Percentiles rank a stretch among this genome's conserved stretches.
Evolutionary conservation across 1,139 yeast genomes (phyloP).

Genomic region (Kurtzmaniella natalensis): DNA sequence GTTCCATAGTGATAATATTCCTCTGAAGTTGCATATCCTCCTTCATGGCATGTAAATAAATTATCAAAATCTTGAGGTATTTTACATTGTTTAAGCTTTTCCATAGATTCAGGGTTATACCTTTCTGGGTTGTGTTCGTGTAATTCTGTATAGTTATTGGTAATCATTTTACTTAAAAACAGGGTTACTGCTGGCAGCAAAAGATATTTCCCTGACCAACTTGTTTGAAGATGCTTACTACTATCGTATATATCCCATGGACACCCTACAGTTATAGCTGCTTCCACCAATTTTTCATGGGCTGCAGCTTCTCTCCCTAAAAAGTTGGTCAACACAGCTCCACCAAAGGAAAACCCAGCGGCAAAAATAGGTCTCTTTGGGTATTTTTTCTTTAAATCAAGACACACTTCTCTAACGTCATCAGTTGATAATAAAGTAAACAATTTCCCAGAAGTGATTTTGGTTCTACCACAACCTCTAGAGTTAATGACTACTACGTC

Average conservation of each 20-base stretch:
- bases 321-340: slow-evolving; percentile 71
- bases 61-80: slow-evolving; percentile 63
- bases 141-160: slow-evolving; percentile 57
- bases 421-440: slow-evolving; percentile 73
- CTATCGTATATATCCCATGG: slow-evolving; percentile 83
- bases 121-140: slow-evolving; percentile 30
- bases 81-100: slow-evolving; percentile 27
- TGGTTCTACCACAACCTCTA: slow-evolving; percentile 85
- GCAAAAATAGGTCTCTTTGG: slow-evolving; percentile 75
- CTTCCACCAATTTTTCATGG: slow-evolving; percentile 44
- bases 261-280: slow-evolving; percentile 65
- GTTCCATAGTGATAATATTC: slow-evolving; percentile 75
- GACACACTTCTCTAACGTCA: slow-evolving; percentile 61
- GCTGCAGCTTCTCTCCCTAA: slow-evolving; percentile 63
- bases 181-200: slow-evolving; percentile 65
- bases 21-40: slow-evolving; percentile 65
- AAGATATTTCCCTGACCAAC: slow-evolving; percentile 57
- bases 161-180: slow-evolving; percentile 59
- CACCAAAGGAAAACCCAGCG: slow-evolving; percentile 89
- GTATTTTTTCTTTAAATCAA: slow-evolving; percentile 48
- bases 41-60: slow-evolving; percentile 63
- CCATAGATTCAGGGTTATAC: slow-evolving; percentile 28
- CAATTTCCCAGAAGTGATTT: slow-evolving; percentile 67
- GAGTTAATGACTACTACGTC: slow-evolving; percentile 75
- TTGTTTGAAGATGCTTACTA: slow-evolving; percentile 42